Evolutionary conservation across 2,329 filamentous ascomycete genomes (phyloP), one percentile per base, ranked within the genome.

Genomic region (Monosporascus sp.): DNA sequence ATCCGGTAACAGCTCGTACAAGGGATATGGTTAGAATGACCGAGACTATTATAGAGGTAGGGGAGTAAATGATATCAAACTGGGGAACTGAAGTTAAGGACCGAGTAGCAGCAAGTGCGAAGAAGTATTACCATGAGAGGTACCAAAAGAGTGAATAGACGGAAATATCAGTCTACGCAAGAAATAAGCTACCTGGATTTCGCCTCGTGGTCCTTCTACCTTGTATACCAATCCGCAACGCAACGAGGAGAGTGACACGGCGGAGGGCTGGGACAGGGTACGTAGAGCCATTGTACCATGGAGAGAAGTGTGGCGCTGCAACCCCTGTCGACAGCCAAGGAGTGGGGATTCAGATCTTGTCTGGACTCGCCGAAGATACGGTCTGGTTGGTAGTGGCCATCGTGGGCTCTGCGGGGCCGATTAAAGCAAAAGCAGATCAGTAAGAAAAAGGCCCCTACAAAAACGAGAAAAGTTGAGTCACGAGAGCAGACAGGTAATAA

Each of bases 271-370:
- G 60, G 59, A 58, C 47, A 59, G 44, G 59, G 61, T 64, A 61
- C 63, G 47, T 61, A 50, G 50, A 55, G 49, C 55, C 59, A 57
- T 55, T 59, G 58, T 55, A 54, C 51, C 56, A 55, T 58, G 52
- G 62, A 59, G 59, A 53, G 48, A 47, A 55, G 57, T 64, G 68
- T 71, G 69, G 69, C 70, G 69, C 67, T 61, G 61, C 51, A 49
- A 59, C 60, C 66, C 60, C 64, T 66, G 69, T 63, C 64, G 53
- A 58, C 56, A 57, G 59, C 62, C 63, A 61, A 59, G 63, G 64
- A 61, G 64, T 61, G 60, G 61, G 63, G 61, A 57, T 57, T 54
- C 59, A 56, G 56, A 55, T 51, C 52, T 52, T 47, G 40, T 48
- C 52, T 51, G 66, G 66, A 62, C 60, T 67, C 59, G 61, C 66